A percentile compares a stretch with the other conserved stretches of the same genome.
Conservation (phyloP, 331 rosid species). For the Prunus yedoensis region DNA sequence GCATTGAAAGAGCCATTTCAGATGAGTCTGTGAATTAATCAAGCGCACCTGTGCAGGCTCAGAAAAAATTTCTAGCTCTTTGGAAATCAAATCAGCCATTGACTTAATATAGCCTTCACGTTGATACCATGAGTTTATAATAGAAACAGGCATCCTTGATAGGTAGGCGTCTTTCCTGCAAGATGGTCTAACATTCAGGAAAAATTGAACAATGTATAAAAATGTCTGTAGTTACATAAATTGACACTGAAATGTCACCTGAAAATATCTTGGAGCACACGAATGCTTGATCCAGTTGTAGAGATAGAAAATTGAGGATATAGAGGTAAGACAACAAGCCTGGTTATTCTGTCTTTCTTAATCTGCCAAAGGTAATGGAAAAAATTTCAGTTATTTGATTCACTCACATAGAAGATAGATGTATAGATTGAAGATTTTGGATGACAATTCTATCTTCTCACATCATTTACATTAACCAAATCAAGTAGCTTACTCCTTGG, state of each 20-base stretch:
- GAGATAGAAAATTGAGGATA: slow-evolving; percentile 99
- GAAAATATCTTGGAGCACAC: slow-evolving; percentile 69
- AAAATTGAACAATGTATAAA: slow-evolving; percentile 19
- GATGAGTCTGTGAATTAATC: slow-evolving; percentile 20
- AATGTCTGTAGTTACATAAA: slow-evolving; percentile 1
- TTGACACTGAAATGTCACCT: slow-evolving; percentile 43
- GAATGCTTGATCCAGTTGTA: slow-evolving; percentile 94
- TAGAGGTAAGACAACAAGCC: slow-evolving; percentile 92
- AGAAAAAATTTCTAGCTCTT: slow-evolving; percentile 63
- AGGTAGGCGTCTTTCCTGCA: slow-evolving; percentile 79
- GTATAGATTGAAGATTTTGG: not conserved
- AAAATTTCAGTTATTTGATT: slow-evolving; percentile 10
- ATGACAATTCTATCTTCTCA: not conserved
- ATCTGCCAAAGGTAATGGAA: slow-evolving; percentile 52
- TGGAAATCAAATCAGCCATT: slow-evolving; percentile 90
- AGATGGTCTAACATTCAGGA: slow-evolving; percentile 33
- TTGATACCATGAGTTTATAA: slow-evolving; percentile 91
- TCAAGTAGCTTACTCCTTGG: not conserved
- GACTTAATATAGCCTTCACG: no score
- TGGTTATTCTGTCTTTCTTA: slow-evolving; percentile 82
- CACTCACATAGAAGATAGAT: slow-evolving; percentile 10
- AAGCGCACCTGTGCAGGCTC: slow-evolving; percentile 70
- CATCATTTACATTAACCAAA: not conserved
- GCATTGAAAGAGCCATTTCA: slow-evolving; percentile 20
- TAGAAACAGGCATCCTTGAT: slow-evolving; percentile 80